phyloP scores from a whole-genome alignment of 177 flowering plant genomes.

The Vitis hybrid region DNA sequence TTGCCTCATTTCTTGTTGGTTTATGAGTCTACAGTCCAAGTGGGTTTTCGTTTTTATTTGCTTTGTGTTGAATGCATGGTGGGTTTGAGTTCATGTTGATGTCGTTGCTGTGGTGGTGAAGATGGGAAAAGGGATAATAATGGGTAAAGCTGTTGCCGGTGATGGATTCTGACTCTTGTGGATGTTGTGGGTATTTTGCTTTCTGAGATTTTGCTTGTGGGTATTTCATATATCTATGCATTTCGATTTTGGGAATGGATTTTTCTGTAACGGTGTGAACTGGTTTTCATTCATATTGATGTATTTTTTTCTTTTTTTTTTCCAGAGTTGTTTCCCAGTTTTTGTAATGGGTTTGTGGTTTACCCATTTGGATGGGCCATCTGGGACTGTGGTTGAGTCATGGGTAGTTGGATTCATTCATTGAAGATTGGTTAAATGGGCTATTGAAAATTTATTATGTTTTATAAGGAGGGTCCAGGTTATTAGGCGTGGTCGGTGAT shows the following conservation, averaged over 20 bases:
- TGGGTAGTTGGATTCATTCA: neutral
- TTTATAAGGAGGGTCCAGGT: neutral
- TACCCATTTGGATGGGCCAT: neutral
- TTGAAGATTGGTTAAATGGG: neutral
- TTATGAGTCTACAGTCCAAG: neutral
- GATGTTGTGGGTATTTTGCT: neutral
- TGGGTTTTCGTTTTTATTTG: conserved; percentile 7
- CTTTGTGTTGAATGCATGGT: conserved; percentile 17
- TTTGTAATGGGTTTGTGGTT: neutral
- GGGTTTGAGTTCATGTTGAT: conserved; percentile 14
- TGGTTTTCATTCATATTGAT: no score
- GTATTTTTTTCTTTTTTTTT: no score
- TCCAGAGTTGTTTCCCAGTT: neutral
- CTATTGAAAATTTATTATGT: neutral
- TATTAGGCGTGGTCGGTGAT: neutral
- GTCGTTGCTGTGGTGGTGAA: conserved; percentile 2
- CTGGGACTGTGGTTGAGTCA: neutral
- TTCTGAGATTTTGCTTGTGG: neutral
- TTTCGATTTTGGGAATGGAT: neutral
- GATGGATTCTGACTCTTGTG: neutral
- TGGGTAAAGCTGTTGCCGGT: neutral
- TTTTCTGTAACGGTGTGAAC: no score
- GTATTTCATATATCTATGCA: neutral
- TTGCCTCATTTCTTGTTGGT: neutral
- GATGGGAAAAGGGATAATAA: conserved; percentile 1